Conservation (phyloP, 306 rosid genomes). For the Sindora glabra region DNA sequence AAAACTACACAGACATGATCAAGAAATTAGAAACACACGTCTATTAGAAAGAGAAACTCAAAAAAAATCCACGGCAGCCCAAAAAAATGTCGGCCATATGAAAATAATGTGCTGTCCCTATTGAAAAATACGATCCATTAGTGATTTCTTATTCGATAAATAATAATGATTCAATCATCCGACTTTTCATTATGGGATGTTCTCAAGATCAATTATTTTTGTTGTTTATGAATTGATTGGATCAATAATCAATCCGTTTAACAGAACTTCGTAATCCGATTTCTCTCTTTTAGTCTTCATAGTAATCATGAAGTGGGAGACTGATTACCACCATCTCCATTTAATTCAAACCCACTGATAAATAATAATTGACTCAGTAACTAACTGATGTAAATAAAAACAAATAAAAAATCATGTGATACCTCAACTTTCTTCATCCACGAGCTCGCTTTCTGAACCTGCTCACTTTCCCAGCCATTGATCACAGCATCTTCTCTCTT, state of each 20-base stretch:
- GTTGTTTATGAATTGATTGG: background rate
- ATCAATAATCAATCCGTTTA: background rate
- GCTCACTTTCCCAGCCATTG: conserved; percentile 74
- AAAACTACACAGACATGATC: background rate
- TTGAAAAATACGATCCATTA: too few species aligned
- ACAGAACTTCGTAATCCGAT: background rate
- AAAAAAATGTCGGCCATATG: too few species aligned
- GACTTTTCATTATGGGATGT: too few species aligned
- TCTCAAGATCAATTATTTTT: background rate
- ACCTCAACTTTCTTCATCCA: conserved; percentile 97
- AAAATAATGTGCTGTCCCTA: too few species aligned
- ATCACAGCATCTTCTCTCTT: conserved; percentile 90
- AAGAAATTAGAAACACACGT: too few species aligned
- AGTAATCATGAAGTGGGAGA: conserved; percentile 9
- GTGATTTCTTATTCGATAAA: too few species aligned
- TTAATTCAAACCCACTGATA: background rate
- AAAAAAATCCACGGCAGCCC: too few species aligned
- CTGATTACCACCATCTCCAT: background rate
- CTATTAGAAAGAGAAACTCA: too few species aligned
- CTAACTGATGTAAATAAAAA: background rate
- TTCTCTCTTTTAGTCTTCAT: background rate
- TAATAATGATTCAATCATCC: too few species aligned
- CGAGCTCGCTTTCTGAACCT: conserved; percentile 68
- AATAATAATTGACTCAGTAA: too few species aligned
- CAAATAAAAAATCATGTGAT: too few species aligned